These are phyloP conservation scores for Pythium graminicola DNA, from an alignment of 352 stramenopile species.

Conservation along the genomic window DNA sequence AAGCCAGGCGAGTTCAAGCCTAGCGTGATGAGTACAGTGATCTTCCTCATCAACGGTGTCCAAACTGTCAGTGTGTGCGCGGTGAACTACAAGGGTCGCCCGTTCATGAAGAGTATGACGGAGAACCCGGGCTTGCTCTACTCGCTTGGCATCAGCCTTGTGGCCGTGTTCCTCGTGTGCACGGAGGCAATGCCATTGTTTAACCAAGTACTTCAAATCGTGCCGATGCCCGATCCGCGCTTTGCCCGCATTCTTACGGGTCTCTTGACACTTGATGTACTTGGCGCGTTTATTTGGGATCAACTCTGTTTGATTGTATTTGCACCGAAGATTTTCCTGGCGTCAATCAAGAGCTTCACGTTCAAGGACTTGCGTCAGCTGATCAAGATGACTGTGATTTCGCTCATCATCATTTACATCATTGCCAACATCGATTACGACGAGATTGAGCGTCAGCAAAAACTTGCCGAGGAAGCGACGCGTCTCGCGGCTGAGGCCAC, in stretches of 20 bases:
- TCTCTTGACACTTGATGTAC: conserved; percentile 75
- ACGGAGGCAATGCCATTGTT: conserved; percentile 88
- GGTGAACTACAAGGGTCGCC: conserved; percentile 42
- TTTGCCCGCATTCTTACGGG: conserved; percentile 78
- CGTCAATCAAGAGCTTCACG: conserved; percentile 64
- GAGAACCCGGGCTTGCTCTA: conserved; percentile 96
- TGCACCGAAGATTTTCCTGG: conserved; percentile 82
- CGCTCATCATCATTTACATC: conserved; percentile 80
- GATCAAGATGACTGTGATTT: conserved; percentile 81
- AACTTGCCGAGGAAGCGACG: conserved; percentile 58
- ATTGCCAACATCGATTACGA: conserved; percentile 88
- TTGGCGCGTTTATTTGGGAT: conserved; percentile 83
- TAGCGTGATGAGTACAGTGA: conserved; percentile 92
- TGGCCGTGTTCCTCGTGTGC: conserved; percentile 89
- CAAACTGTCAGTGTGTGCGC: conserved; percentile 56
- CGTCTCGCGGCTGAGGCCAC: conserved; percentile 14
- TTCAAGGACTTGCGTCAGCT: conserved; percentile 75
- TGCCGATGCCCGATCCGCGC: conserved; percentile 84
- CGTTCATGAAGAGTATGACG: conserved; percentile 78
- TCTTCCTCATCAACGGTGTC: conserved; percentile 89
- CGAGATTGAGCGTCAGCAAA: conserved; percentile 84
- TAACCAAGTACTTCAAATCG: conserved; percentile 90
- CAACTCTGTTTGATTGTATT: conserved; percentile 81
- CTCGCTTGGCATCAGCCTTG: conserved; percentile 79
- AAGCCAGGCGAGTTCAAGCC: conserved; percentile 87